Base-by-base conservation (phyloP, 108 stramenopile genomes). In the Nitzschia inconspicua region DNA sequence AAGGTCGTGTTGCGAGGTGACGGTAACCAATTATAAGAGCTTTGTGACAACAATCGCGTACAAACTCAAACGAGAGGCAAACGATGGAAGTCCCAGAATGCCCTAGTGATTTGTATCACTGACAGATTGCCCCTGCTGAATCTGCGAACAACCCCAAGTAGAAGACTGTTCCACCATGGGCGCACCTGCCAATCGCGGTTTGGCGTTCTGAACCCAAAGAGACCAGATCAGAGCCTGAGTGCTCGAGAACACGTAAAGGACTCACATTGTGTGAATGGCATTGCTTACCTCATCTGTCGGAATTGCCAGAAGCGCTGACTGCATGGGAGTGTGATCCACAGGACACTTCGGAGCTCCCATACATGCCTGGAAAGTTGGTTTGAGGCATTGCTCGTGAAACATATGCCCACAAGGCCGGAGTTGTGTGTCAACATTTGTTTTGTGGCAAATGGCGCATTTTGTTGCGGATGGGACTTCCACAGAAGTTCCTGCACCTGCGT, bases 371-470 rank as follows among this genome's bases (percentile, higher is more conserved):
- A 91, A 79, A 53, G 82, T 88, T 24, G 89, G 87, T 44, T 89
- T 86, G 53, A 95, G 73, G 65, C 95, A 95, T 7, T 76, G 60
- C 36, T 92, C 91, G 62, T 93, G 91, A 60, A 93, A 95, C 84
- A 92, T 86, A 59, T 88, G 88, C 19, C 90, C 90, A 62, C 95
- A 95, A 4, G 95, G 95, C 61, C 84, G 77, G 22, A 93, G 72
- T 54, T 93, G 95, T 11, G 95, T 95, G 68, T 95, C 90, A 24
- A 93, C 90, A 47, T 80, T 78, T 29, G 76, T 79, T 28, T 64
- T 46, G 10, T 70, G 39, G 59, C 95, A 93, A 20, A 91, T 64
- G 16, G 86, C 82, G 56, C 95, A 95, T 16, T 54, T 72, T 2
- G 88, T 87, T 7, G 77, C 65, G 23, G 73, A 78, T n/a, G 94